These are phyloP conservation scores for Phytophthora agathidicida DNA, from an alignment of 352 stramenopile species.

Conservation along the genomic window DNA sequence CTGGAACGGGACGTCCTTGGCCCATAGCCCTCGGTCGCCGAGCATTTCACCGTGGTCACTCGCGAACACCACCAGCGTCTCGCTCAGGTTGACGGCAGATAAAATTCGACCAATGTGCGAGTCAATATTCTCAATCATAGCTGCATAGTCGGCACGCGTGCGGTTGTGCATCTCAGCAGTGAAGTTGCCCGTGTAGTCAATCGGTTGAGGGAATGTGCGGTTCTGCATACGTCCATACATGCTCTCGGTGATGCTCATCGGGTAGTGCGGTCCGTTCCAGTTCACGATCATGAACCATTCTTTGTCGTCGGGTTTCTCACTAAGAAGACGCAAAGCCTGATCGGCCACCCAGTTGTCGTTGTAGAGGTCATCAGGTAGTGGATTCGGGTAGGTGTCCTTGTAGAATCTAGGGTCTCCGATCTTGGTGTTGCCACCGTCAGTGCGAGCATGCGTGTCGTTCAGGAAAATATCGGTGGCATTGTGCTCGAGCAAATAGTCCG, in stretches of 20 bases:
- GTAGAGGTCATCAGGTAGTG: slow-evolving; percentile 32
- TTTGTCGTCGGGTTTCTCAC: slow-evolving; percentile 23
- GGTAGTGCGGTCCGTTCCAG: slow-evolving; percentile 46
- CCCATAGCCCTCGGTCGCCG: slow-evolving; percentile 31
- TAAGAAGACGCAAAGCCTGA: slow-evolving; percentile 28
- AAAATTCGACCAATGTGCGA: slow-evolving; percentile 37
- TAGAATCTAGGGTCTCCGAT: slow-evolving; percentile 31
- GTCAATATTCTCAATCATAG: slow-evolving; percentile 46
- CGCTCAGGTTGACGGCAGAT: slow-evolving; percentile 30
- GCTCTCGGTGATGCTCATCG: slow-evolving; percentile 39
- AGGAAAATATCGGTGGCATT: slow-evolving; percentile 34
- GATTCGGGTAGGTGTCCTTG: slow-evolving; percentile 35
- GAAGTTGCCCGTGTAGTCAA: slow-evolving; percentile 40
- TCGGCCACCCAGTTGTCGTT: slow-evolving; percentile 41
- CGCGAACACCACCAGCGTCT: slow-evolving; percentile 40
- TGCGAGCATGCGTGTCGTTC: slow-evolving; percentile 25
- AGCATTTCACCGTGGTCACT: slow-evolving; percentile 46
- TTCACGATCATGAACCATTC: slow-evolving; percentile 45
- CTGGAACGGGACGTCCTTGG: slow-evolving; percentile 38
- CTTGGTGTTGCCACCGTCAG: slow-evolving; percentile 26
- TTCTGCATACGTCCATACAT: slow-evolving; percentile 38
- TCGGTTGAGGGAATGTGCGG: slow-evolving; percentile 26
- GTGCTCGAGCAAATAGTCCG: slow-evolving; percentile 32
- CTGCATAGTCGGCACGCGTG: slow-evolving; percentile 36
- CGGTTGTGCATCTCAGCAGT: slow-evolving; percentile 36